Evolutionary conservation across 768 basidiomycete species (phyloP), one percentile per base, ranked within the genome.

Genomic region (Leccinum obscurum): DNA sequence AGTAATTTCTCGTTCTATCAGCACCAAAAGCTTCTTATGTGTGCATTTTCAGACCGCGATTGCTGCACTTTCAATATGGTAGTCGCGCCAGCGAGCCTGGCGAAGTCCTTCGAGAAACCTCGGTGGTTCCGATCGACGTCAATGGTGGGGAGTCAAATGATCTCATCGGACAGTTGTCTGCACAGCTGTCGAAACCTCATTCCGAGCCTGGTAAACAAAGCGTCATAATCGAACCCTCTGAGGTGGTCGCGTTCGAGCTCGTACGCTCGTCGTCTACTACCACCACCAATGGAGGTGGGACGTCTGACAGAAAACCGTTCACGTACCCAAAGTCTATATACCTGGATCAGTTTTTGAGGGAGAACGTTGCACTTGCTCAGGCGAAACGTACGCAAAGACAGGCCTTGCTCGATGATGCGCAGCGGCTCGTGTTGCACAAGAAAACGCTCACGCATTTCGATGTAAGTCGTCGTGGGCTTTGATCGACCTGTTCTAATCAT

Each of bases 321-420:
- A 71, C 69, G 14, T 93, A 82, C 64, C 90, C 91, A 2, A 83
- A 81, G 64, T 76, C 77, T 20, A 76, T 93, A 52, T 91, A 84
- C 69, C 76, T 93, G 51, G 92, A 93, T 68, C 83, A 85, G 54
- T 93, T 91, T 64, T 64, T 92, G 62, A 77, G 77, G 53, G 78
- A 80, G 54, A 90, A 89, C 46, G 64, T 83, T 4, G 78, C 78
- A 8, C 65, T 80, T 28, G 76, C 80, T 13, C 70, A 72, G 14
- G 66, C 68, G 51, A 79, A 78, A 64, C 65, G 77, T 34, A 60
- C 10, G 46, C 61, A 73, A 48, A 76, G 73, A 64, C 69, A 73
- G 13, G 74, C 79, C 28, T 77, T 87, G 56, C 61, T 76, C 7
- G 77, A 75, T 17, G 80, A 87, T 57, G 80, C 87, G 24, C 75